Base-by-base conservation (phyloP, 2,329 filamentous ascomycete genomes). In the Botrytis paeoniae region DNA sequence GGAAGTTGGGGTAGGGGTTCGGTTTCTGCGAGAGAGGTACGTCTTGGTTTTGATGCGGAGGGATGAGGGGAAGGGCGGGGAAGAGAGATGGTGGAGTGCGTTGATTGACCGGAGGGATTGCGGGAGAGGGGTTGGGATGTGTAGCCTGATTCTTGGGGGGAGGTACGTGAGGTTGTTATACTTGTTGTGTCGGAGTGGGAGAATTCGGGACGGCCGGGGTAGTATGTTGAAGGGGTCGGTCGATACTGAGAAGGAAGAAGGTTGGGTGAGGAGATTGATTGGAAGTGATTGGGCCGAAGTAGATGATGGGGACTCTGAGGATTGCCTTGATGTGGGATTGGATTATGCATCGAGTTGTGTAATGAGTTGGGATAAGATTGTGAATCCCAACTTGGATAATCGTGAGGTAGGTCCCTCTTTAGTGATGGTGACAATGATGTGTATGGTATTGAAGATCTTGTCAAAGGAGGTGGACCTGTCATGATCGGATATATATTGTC, bases 91-190 rank as follows among this genome's bases (percentile, higher is more conserved):
- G 69, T 76, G 16, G 81, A 82, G n/a, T 76, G 77, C 69, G 73
- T 74, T 0, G 83, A 83, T 69, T 85, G 82, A 16, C 82, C 80
- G 60, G 85, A 85, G 0, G 82, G 77, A 74, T 86, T 80, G 5
- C 85, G 83, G 2, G 84, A 85, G 84, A 87, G 86, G 8, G 86
- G 85, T 74, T 86, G 83, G 12, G 85, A 86, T 39, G 83, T 82
- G 76, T 87, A 86, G 7, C 85, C 85, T n/a, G 32, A 81, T 77
- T 73, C 76, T 75, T 48, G 69, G 83, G 83, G 85, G 7, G 62
- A 85, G 22, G 84, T 69, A 2, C 37, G 65, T 0, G 65, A 7
- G 6, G 48, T 69, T 29, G 35, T 57, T 32, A 18, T 41, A 16
- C 48, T n/a, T 1, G 39, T 41, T 20, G 48, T 69, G 0, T 69